Evolutionary conservation across 1,284 basidiomycete species (phyloP).

Genomic region (Earliella scabrosa): DNA sequence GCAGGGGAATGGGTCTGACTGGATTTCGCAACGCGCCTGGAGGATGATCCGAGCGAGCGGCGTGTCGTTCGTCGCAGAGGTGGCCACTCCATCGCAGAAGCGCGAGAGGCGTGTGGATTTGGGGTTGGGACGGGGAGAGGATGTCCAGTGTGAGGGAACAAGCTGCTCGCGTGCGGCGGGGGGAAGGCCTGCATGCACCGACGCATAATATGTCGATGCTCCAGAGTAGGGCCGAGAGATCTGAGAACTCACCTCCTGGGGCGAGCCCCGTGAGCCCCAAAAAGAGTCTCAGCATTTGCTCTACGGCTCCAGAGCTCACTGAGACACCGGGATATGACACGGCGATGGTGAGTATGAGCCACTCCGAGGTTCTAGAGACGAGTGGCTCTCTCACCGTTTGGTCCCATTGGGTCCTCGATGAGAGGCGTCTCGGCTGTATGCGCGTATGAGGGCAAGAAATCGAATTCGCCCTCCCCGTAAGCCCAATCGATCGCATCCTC

Average conservation of each 20-base stretch:
- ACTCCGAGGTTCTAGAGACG: too few species aligned
- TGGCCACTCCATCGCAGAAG: not conserved
- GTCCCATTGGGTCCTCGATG: not conserved
- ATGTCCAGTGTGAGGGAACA: not conserved
- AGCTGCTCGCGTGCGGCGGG: not conserved
- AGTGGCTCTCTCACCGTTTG: too few species aligned
- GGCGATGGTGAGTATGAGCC: too few species aligned
- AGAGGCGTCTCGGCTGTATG: slow-evolving; percentile 20
- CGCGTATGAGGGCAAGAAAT: slow-evolving; percentile 37
- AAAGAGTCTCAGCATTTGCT: too few species aligned
- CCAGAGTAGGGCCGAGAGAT: too few species aligned
- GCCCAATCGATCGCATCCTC: slow-evolving; percentile 18
- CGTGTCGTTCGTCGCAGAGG: slow-evolving; percentile 1
- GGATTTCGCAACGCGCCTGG: slow-evolving; percentile 12
- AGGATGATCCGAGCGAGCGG: slow-evolving; percentile 4
- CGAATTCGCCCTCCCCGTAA: slow-evolving; percentile 22
- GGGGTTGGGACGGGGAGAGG: slow-evolving; percentile 1
- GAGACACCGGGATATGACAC: too few species aligned
- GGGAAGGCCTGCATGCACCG: not conserved
- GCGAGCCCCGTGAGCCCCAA: too few species aligned
- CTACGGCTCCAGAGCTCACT: too few species aligned
- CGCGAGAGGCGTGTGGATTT: slow-evolving; percentile 9
- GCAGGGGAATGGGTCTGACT: slow-evolving; percentile 16
- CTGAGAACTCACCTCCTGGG: too few species aligned
- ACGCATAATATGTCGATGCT: too few species aligned